Evolutionary conservation across 129 eudicot genomes (phyloP).

Genomic region (Escallonia rubra): DNA sequence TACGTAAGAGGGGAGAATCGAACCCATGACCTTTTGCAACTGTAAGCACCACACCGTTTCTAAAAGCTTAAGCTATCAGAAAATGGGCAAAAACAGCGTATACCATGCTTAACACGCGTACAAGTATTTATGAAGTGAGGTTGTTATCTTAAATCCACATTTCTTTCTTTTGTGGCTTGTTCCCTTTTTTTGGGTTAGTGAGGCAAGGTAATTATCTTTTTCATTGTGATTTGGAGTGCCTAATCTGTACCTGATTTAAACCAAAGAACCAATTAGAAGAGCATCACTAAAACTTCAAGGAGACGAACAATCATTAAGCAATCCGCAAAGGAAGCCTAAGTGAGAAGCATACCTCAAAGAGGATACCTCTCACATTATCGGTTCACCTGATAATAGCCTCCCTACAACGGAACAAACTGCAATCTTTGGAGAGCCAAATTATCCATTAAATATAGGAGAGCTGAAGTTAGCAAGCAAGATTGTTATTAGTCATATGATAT

Average conservation of each 20-base stretch:
- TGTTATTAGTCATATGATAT: constrained; percentile 7
- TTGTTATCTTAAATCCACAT: not conserved
- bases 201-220: not conserved
- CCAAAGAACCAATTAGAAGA: not conserved
- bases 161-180: not conserved
- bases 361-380: constrained; percentile 56
- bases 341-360: constrained; percentile 88
- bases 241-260: not conserved
- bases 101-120: too few relatives aligned
- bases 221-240: not conserved
- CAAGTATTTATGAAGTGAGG: too few relatives aligned
- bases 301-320: constrained; percentile 18
- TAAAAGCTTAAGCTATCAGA: too few relatives aligned
- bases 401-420: constrained; percentile 59
- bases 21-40: too few relatives aligned
- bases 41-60: too few relatives aligned
- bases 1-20: too few relatives aligned
- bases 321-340: constrained; percentile 36
- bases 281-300: constrained; percentile 12
- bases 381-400: constrained; percentile 49
- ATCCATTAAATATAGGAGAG: constrained; percentile 24
- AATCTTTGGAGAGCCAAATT: constrained; percentile 44
- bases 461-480: constrained; percentile 22
- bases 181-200: not conserved
- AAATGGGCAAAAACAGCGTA: too few relatives aligned